phyloP scores from a whole-genome alignment of 2,329 filamentous ascomycete genomes.

The Chaetomium globosum region DNA sequence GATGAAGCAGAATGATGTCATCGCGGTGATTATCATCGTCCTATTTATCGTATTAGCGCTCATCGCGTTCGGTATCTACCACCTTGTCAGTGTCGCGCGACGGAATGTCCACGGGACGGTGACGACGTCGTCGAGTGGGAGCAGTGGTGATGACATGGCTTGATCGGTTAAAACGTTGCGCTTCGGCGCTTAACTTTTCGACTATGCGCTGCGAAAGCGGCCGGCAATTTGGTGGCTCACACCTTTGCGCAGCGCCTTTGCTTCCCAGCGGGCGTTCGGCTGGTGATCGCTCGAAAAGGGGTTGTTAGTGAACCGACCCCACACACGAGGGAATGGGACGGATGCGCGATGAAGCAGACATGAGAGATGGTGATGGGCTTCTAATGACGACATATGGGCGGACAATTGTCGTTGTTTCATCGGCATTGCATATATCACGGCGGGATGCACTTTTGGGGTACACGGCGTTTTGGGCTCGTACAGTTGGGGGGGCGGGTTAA shows the following conservation, averaged over 20 bases:
- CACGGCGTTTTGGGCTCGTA: slow-evolving; percentile 24
- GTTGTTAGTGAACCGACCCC: neutral
- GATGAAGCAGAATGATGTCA: slow-evolving; percentile 67
- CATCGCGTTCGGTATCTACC: slow-evolving; percentile 66
- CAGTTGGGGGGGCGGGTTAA: neutral
- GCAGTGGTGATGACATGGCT: slow-evolving; percentile 30
- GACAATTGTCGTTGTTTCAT: slow-evolving; percentile 17
- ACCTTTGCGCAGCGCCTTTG: too few relatives aligned
- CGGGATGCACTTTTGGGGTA: slow-evolving; percentile 21
- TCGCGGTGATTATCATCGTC: slow-evolving; percentile 69
- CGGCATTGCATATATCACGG: slow-evolving; percentile 25
- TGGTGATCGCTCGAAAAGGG: neutral
- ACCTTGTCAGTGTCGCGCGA: slow-evolving; percentile 58
- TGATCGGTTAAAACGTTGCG: neutral
- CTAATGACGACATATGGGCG: slow-evolving; percentile 18
- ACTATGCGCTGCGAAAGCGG: neutral
- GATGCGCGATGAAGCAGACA: neutral
- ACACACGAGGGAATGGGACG: neutral
- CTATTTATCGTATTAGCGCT: slow-evolving; percentile 64
- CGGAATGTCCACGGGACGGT: slow-evolving; percentile 46
- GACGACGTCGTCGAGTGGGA: slow-evolving; percentile 39
- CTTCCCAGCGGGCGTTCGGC: neutral
- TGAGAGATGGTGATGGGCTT: slow-evolving; percentile 17
- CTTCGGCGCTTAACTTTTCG: neutral
- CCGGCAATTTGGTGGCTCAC: neutral